Conservation (phyloP, 257 asterid species). For the Solanum arcanum region DNA sequence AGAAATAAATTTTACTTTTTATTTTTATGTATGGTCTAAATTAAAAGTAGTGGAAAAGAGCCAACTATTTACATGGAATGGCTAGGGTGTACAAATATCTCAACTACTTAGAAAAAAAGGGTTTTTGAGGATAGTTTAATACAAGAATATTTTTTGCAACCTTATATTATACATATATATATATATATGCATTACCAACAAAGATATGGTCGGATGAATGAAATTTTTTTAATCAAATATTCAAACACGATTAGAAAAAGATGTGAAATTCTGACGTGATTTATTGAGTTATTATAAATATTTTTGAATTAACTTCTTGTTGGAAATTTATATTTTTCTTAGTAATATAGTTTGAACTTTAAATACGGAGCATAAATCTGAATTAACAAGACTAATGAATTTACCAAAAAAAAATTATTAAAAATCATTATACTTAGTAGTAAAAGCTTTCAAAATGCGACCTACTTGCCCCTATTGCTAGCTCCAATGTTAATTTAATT, state of each 20-base stretch:
- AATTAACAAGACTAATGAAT: neutral
- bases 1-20: neutral
- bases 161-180: neutral
- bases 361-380: neutral
- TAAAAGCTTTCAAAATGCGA: neutral
- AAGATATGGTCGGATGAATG: neutral
- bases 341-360: neutral
- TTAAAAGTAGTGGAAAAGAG: neutral
- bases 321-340: neutral
- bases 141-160: neutral
- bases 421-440: neutral
- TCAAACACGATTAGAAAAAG: accelerated
- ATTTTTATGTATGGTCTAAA: neutral
- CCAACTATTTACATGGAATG: neutral
- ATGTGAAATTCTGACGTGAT: neutral
- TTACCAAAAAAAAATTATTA: neutral
- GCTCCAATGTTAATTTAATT: neutral
- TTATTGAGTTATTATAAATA: neutral
- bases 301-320: neutral
- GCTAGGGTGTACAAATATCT: neutral
- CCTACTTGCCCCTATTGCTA: neutral
- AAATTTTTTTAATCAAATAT: neutral
- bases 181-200: neutral
- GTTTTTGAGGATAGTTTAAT: neutral
- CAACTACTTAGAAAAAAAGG: neutral